These are phyloP conservation scores for Gloeostereum incarnatum DNA, from an alignment of 768 basidiomycete genomes.

Conservation along the genomic window DNA sequence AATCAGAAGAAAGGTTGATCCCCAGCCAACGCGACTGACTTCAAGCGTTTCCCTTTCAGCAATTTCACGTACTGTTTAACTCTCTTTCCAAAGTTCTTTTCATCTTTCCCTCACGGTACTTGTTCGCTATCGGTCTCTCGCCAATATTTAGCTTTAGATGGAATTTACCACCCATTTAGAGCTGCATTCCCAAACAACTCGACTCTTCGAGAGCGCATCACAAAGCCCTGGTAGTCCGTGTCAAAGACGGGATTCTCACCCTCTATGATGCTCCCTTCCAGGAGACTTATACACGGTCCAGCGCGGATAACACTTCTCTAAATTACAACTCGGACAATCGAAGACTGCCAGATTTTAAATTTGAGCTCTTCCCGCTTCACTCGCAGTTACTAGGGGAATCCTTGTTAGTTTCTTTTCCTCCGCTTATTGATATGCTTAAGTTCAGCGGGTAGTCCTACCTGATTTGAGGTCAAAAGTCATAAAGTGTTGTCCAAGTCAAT, in stretches of 20 bases:
- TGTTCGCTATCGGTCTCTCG: slow-evolving; percentile 79
- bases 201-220: slow-evolving; percentile 72
- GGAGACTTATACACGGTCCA: slow-evolving; percentile 70
- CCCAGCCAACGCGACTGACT: slow-evolving; percentile 52
- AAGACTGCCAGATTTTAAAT: slow-evolving; percentile 68
- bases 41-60: slow-evolving; percentile 73
- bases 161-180: slow-evolving; percentile 77
- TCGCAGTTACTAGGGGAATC: slow-evolving; percentile 85
- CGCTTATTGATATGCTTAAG: slow-evolving; percentile 87
- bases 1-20: slow-evolving; percentile 44
- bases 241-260: slow-evolving; percentile 52
- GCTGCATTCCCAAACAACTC: slow-evolving; percentile 84
- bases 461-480: slow-evolving; percentile 47
- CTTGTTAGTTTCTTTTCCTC: slow-evolving; percentile 90
- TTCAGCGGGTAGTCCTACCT: slow-evolving; percentile 80
- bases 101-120: slow-evolving; percentile 79
- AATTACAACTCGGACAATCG: slow-evolving; percentile 66
- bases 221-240: slow-evolving; percentile 48
- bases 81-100: slow-evolving; percentile 78
- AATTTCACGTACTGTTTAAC: slow-evolving; percentile 78
- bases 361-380: slow-evolving; percentile 82
- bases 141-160: slow-evolving; percentile 81
- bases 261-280: slow-evolving; percentile 76
- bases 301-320: slow-evolving; percentile 67
- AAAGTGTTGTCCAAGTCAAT: slow-evolving; percentile 19